Base-by-base conservation (phyloP, 1,284 basidiomycete species). In the Fistulina hepatica region DNA sequence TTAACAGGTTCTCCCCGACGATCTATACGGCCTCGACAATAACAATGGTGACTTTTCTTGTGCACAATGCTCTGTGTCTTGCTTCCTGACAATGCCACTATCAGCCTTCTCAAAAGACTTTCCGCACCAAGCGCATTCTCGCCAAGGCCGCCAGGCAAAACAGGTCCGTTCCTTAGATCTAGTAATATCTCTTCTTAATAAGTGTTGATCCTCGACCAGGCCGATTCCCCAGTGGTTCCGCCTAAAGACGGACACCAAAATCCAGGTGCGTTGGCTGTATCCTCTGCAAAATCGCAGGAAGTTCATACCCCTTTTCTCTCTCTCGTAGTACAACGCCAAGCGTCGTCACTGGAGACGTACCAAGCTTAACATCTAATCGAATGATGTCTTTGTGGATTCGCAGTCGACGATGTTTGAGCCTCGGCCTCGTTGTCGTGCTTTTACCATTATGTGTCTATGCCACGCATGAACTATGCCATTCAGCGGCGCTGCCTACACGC, bases 201-300 rank as follows among this genome's bases (percentile, higher is more conserved):
- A 27, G 30, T 34, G 30, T 9, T 46, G 38, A 51, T 32, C 30
- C 10, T 21, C 30, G 33, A 30, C 21, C 42, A 89, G 86, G 59
- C 92, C 92, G 50, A 94, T 97, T 48, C 93, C 92, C 48, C 90
- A 94, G 59, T 97, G 92, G 93, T 97, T 93, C 80, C 89, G 92
- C 54, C 72, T 97, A 50, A 97, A 95, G 77, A 83, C 89, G 52
- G 93, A 91, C 64, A 86, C 78, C 48, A 93, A 91, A 69, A 93
- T 93, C 56, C 86, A 90, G 64, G 86, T 91, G 59, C 60, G 80
- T 56, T 9, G 3, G 13, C n/a, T 7, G 2, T 21, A 8, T 5
- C 3, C 21, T 17, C 6, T 6, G 1, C 1, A 3, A 11, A 5
- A 7, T 39, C 21, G 10, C 8, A 13, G 8, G 13, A 16, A 20